These are phyloP conservation scores for Phoma sp. DNA, from an alignment of 2,329 filamentous ascomycete genomes.

Conservation along the genomic window DNA sequence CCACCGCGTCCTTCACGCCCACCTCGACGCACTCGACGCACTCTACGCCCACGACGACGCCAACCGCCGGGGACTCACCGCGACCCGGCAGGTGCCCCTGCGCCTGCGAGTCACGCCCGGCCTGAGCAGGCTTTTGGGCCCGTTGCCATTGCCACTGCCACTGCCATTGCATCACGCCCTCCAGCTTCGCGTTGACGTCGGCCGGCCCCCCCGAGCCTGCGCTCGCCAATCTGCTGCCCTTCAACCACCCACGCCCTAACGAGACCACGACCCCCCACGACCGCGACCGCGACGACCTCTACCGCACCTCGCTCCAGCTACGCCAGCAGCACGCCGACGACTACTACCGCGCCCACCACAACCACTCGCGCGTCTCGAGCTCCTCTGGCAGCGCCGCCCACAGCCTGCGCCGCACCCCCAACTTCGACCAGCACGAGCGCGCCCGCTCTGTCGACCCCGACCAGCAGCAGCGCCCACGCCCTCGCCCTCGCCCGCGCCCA, in stretches of 20 bases:
- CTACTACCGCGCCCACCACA: constrained; percentile 43
- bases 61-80: constrained; percentile 24
- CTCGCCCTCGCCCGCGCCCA: constrained; percentile 38
- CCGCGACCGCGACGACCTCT: constrained; percentile 31
- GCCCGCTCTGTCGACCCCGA: constrained; percentile 54
- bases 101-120: constrained; percentile 27
- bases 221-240: constrained; percentile 40
- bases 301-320: constrained; percentile 50
- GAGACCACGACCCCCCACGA: constrained; percentile 47
- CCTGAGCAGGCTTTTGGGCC: constrained; percentile 9
- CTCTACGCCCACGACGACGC: constrained; percentile 7
- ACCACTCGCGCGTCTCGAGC: constrained; percentile 57
- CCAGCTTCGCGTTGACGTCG: constrained; percentile 37
- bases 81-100: constrained; percentile 30
- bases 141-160: background rate
- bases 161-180: background rate
- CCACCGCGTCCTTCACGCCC: constrained; percentile 1
- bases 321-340: constrained; percentile 51
- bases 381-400: constrained; percentile 58
- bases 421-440: constrained; percentile 46
- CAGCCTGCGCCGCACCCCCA: constrained; percentile 61
- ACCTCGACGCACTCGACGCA: background rate
- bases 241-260: constrained; percentile 37
- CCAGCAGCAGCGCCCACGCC: constrained; percentile 37
- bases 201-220: constrained; percentile 23